Conservation (phyloP, 139 green algal genomes). For the Chlorella sorokiniana region DNA sequence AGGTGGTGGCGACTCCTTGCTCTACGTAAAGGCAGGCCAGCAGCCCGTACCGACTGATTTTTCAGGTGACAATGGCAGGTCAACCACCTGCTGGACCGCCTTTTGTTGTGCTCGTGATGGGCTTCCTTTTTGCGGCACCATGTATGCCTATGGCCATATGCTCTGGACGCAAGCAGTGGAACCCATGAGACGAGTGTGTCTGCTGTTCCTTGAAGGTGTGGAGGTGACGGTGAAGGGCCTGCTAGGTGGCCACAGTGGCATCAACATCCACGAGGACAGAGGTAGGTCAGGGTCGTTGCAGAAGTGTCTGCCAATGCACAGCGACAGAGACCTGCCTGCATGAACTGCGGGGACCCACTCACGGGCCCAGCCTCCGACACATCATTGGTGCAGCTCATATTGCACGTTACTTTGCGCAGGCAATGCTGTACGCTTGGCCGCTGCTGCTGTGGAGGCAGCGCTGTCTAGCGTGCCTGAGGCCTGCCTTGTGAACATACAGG, state of each 20-base stretch:
- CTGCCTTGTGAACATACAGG: too few species aligned
- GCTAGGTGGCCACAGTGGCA: constrained; percentile 64
- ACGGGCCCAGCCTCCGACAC: too few species aligned
- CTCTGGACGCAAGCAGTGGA: neutral
- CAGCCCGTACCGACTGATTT: constrained; percentile 1
- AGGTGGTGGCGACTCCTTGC: constrained; percentile 65
- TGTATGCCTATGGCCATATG: neutral
- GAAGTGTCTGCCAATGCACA: neutral
- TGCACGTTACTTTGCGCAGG: neutral
- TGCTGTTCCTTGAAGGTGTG: neutral
- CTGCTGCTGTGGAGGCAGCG: constrained; percentile 22
- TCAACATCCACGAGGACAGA: constrained; percentile 63
- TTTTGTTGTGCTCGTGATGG: neutral
- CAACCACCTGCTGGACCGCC: too few species aligned
- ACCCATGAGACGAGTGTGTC: neutral
- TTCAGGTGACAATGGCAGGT: neutral
- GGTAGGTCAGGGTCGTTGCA: constrained; percentile 17
- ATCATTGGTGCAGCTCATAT: too few species aligned
- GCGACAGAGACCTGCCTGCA: too few species aligned
- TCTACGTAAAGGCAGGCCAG: constrained; percentile 49
- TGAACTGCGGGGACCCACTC: too few species aligned
- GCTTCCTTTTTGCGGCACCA: too few species aligned
- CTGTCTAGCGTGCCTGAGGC: constrained; percentile 8
- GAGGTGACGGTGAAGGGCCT: constrained; percentile 50
- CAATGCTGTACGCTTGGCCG: constrained; percentile 56